Conservation (phyloP, 1,284 basidiomycete genomes). For the Rhodotorula mucilaginosa region DNA sequence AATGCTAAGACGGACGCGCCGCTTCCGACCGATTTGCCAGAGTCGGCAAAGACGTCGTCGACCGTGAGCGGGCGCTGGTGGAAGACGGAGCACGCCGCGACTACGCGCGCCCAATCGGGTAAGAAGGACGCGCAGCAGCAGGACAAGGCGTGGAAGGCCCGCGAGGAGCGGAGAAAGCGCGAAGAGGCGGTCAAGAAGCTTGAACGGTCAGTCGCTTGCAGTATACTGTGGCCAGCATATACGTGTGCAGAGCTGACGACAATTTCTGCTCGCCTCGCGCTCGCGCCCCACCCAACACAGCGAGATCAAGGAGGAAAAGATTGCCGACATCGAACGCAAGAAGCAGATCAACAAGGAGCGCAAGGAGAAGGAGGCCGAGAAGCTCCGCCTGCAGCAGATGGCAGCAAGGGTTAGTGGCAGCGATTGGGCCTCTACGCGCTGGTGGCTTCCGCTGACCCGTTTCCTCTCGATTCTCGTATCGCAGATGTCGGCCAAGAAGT, state of each 20-base stretch:
- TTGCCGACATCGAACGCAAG: conserved; percentile 38
- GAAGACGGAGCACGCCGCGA: conserved; percentile 34
- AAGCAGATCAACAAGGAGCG: conserved; percentile 36
- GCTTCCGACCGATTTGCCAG: conserved; percentile 14
- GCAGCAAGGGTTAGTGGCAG: conserved; percentile 11
- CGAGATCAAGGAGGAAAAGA: conserved; percentile 43
- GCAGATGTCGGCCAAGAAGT: conserved; percentile 45
- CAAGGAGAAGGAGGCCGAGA: conserved; percentile 39
- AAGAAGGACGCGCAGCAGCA: conserved; percentile 25
- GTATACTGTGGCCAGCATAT: no score
- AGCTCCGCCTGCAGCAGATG: conserved; percentile 41
- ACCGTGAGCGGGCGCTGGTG: conserved; percentile 31
- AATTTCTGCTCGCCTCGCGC: background rate
- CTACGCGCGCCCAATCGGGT: conserved; percentile 23
- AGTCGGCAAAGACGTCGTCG: conserved; percentile 3
- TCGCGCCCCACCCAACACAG: conserved; percentile 8
- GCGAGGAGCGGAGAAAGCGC: conserved; percentile 36
- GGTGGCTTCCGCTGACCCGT: background rate
- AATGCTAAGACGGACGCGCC: conserved; percentile 12
- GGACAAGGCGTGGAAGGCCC: conserved; percentile 32
- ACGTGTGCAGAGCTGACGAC: background rate
- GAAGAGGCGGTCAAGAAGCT: conserved; percentile 40
- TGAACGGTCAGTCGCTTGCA: conserved; percentile 30
- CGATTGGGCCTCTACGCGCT: no score
- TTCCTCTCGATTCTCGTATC: background rate